phyloP scores from a whole-genome alignment of 1,284 basidiomycete species.

The Trichosporon coremiiforme region DNA sequence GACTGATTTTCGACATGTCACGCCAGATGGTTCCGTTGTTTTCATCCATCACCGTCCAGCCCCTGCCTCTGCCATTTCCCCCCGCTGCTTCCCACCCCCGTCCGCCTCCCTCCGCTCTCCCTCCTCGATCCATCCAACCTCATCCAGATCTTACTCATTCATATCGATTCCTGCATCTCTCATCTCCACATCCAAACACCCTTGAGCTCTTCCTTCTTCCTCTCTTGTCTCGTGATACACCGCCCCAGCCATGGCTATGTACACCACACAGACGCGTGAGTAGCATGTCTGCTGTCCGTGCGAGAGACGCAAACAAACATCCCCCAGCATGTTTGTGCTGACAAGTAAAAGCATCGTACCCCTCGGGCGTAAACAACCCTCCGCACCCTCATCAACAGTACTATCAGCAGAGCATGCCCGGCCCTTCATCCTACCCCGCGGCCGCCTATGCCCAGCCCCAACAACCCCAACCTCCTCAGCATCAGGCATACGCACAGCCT shows the following conservation, averaged over 20 bases:
- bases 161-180: slow-evolving; percentile 7
- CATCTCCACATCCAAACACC: background rate
- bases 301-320: slow-evolving; percentile 6
- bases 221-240: slow-evolving; percentile 13
- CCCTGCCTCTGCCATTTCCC: slow-evolving; percentile 17
- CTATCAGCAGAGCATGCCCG: slow-evolving; percentile 12
- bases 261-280: slow-evolving; percentile 13
- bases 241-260: slow-evolving; percentile 6
- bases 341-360: background rate
- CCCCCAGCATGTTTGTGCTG: background rate
- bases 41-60: slow-evolving; percentile 1
- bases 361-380: slow-evolving; percentile 10
- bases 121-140: background rate
- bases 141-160: background rate
- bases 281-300: background rate
- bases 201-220: background rate
- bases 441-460: background rate
- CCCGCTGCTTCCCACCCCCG: background rate
- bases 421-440: background rate
- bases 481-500: background rate
- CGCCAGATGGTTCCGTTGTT: slow-evolving; percentile 13
- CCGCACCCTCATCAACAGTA: slow-evolving; percentile 14
- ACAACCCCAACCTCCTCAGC: slow-evolving; percentile 1
- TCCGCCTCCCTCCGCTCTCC: background rate
- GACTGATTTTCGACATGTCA: slow-evolving; percentile 14